These are phyloP conservation scores for Monosporozyma servazzii DNA, from an alignment of 805 yeast genomes.

Conservation along the genomic window DNA sequence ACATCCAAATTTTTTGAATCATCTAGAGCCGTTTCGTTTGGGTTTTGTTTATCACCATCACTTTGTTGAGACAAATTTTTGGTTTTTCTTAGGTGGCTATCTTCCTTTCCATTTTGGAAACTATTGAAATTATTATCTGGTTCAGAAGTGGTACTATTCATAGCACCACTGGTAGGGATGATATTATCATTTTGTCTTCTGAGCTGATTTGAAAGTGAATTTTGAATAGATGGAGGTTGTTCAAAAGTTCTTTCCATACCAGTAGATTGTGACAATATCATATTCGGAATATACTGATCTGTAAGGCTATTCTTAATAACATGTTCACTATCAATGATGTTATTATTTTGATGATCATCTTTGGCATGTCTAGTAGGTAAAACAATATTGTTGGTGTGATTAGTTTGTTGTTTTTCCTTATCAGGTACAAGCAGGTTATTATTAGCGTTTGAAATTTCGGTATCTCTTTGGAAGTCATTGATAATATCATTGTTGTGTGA, in stretches of 20 bases:
- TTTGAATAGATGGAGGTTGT: constrained; percentile 28
- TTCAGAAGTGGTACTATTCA: not conserved
- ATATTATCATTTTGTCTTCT: not conserved
- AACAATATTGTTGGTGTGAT: not conserved
- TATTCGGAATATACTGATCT: constrained; percentile 32
- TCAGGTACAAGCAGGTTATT: not conserved
- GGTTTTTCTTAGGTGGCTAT: not conserved
- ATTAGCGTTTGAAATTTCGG: not conserved
- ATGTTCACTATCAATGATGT: not conserved
- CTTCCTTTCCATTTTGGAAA: not conserved
- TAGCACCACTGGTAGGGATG: not conserved
- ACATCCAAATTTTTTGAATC: not conserved
- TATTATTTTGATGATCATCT: not conserved
- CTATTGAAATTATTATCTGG: not conserved
- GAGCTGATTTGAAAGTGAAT: constrained; percentile 18
- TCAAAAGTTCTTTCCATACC: constrained; percentile 39
- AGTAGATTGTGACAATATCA: constrained; percentile 45
- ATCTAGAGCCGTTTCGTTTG: not conserved
- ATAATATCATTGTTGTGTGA: not conserved
- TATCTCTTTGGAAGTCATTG: not conserved
- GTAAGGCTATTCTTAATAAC: constrained; percentile 10
- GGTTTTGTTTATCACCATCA: not conserved
- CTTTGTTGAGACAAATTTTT: not conserved
- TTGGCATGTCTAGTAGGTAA: not conserved
- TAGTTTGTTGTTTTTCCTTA: not conserved